Base-by-base conservation (phyloP, 116 monocot genomes). In the Thalassia testudinum region DNA sequence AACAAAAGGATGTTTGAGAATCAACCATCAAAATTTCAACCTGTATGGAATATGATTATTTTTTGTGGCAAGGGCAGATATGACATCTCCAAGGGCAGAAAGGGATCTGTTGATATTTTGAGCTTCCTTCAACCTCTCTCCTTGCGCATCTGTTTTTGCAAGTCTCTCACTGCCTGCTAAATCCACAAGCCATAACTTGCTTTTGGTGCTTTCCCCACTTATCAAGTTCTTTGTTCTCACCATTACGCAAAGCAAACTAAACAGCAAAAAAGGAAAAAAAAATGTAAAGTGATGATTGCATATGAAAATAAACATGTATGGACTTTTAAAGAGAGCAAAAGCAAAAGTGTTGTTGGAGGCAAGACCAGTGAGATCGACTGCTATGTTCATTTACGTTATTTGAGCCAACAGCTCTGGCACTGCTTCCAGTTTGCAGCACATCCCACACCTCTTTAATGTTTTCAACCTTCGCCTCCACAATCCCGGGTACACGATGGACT, bases 121-220 rank as follows among this genome's bases (percentile, higher is more conserved):
- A n/a, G n/a, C n/a, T n/a, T n/a, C n/a, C n/a, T n/a, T n/a, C n/a
- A n/a, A n/a, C n/a, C n/a, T n/a, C n/a, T n/a, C n/a, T n/a, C n/a
- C n/a, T n/a, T n/a, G n/a, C n/a, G n/a, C n/a, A n/a, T n/a, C n/a
- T n/a, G n/a, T n/a, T n/a, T n/a, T n/a, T n/a, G n/a, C n/a, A n/a
- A n/a, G n/a, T n/a, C n/a, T n/a, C n/a, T n/a, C n/a, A n/a, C n/a
- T n/a, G n/a, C n/a, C n/a, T n/a, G n/a, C n/a, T n/a, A n/a, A n/a
- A n/a, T n/a, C n/a, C n/a, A n/a, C n/a, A n/a, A n/a, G 78, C 91
- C 91, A 91, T 51, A 91, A 79, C 64, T 91, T 91, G 66, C 91
- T 85, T 43, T 69, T 81, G 18, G 91, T 91, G 57, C 70, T 73
- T 42, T 81, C 85, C 23, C 91, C 82, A 57, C 43, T 82, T 71